Evolutionary conservation across 306 rosid genomes (phyloP).

Genomic region (Biancaea sappan): DNA sequence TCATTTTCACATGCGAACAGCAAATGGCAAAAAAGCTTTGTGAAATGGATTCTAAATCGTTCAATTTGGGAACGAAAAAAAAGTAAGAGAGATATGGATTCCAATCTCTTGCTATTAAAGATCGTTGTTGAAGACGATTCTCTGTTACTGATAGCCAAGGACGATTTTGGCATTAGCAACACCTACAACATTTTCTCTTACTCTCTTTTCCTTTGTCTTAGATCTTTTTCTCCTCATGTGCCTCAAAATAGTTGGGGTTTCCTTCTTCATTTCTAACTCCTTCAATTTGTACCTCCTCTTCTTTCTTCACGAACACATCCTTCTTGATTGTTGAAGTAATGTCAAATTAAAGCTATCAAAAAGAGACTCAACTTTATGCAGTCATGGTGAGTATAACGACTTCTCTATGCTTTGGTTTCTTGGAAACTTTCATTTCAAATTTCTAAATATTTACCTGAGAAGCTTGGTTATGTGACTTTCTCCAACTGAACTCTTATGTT

Average conservation of each 20-base stretch:
- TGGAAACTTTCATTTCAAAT: no score
- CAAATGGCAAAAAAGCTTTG: no score
- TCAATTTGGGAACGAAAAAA: background rate
- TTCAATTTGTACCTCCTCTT: background rate
- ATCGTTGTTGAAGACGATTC: slow-evolving; percentile 78
- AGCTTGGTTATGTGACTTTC: no score
- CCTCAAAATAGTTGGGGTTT: slow-evolving; percentile 54
- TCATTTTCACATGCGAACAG: no score
- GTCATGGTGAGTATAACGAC: no score
- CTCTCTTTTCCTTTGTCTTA: slow-evolving; percentile 67
- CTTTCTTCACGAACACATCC: background rate
- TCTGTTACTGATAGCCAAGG: slow-evolving; percentile 40
- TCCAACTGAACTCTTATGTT: no score
- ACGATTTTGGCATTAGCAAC: background rate
- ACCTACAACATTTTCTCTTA: slow-evolving; percentile 47
- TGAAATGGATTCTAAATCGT: no score
- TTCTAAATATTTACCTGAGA: no score
- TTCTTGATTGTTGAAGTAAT: background rate
- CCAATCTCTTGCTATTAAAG: slow-evolving; percentile 70
- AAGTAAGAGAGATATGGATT: slow-evolving; percentile 42
- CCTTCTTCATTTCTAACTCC: slow-evolving; percentile 1
- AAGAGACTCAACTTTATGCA: no score
- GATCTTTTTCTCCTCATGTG: slow-evolving; percentile 44
- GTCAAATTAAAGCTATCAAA: no score
- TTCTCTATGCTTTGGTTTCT: no score